Evolutionary conservation across 768 basidiomycete species (phyloP).

Genomic region (Leccinum variicolor): DNA sequence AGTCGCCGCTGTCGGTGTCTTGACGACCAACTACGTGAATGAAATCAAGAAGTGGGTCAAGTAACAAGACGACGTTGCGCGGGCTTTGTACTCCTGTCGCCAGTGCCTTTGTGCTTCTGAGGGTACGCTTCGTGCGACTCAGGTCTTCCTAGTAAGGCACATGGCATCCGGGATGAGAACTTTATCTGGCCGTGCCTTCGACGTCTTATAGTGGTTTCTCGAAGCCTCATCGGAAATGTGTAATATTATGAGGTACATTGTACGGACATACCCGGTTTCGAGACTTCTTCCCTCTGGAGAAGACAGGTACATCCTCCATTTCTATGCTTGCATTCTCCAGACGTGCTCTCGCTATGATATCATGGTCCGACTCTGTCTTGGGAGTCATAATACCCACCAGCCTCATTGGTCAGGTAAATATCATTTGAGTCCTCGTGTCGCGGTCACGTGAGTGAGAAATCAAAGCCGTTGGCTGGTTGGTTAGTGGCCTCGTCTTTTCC

Average conservation of each 20-base stretch:
- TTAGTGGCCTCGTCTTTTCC: neutral
- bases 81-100: neutral
- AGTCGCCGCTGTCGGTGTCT: constrained; percentile 1
- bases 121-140: neutral
- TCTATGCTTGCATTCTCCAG: neutral
- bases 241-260: neutral
- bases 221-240: neutral
- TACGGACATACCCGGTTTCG: neutral
- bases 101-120: neutral
- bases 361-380: too few relatives aligned
- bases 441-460: constrained; percentile 28
- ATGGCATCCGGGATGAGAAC: neutral
- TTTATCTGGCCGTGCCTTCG: neutral
- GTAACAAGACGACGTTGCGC: neutral
- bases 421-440: constrained; percentile 24
- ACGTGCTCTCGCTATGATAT: neutral
- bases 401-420: too few relatives aligned
- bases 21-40: neutral
- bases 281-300: neutral
- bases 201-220: neutral
- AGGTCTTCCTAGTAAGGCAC: neutral
- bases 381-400: too few relatives aligned
- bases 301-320: neutral
- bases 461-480: constrained; percentile 5
- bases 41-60: constrained; percentile 6